phyloP scores from a whole-genome alignment of 2,329 filamentous ascomycete species.

The Zarea fungicola region DNA sequence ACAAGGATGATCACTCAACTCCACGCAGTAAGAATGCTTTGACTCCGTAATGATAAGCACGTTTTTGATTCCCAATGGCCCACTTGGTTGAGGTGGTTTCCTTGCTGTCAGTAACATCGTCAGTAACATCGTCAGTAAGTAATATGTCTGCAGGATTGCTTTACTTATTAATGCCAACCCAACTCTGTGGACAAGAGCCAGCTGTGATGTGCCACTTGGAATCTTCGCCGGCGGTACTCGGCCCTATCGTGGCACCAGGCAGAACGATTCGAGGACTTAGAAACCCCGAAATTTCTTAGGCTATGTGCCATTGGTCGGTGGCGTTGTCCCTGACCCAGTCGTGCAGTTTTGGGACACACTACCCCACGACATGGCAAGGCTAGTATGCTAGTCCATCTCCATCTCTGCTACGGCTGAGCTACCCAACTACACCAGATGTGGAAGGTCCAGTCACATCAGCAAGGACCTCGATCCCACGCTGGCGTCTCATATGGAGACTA shows the following conservation, averaged over 20 bases:
- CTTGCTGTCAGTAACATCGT: too few species aligned
- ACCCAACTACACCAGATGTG: constrained; percentile 5
- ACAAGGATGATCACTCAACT: too few species aligned
- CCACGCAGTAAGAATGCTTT: too few species aligned
- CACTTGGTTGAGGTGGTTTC: too few species aligned
- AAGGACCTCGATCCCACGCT: constrained; percentile 1
- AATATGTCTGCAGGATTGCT: neutral
- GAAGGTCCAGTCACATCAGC: constrained; percentile 1
- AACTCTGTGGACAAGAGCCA: neutral
- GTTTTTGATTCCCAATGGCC: too few species aligned
- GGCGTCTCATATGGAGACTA: neutral
- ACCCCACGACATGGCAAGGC: too few species aligned
- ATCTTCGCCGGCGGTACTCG: neutral
- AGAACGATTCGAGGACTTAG: constrained; percentile 10
- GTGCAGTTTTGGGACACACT: too few species aligned
- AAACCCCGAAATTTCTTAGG: constrained; percentile 10
- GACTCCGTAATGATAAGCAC: too few species aligned
- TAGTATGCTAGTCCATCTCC: neutral
- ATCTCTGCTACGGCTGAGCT: too few species aligned
- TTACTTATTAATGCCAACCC: neutral
- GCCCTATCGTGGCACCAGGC: neutral
- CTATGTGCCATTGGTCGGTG: too few species aligned
- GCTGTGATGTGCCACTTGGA: neutral
- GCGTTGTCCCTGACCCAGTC: too few species aligned
- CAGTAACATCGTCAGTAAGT: too few species aligned